phyloP scores from a whole-genome alignment of 176 grass and related monocot species.

The Otatea glauca region DNA sequence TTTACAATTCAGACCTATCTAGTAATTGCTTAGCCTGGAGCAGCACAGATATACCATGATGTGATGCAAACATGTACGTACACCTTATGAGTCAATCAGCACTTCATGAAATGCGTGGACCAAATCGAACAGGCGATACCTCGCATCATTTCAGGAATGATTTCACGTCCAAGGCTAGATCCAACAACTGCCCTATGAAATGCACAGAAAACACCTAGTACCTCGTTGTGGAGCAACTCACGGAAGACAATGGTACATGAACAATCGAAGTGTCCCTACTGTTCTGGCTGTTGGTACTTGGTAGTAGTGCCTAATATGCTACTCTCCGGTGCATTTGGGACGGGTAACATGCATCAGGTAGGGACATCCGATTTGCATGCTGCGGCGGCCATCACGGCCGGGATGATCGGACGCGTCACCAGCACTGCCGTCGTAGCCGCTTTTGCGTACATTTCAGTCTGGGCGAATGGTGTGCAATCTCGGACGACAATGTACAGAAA shows the following conservation, averaged over 20 bases:
- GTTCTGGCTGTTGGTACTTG: conserved; percentile 40
- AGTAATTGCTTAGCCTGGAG: neutral
- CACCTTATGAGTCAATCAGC: neutral
- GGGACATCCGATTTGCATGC: neutral
- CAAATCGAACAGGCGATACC: neutral
- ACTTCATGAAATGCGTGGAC: neutral
- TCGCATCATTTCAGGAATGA: conserved; percentile 30
- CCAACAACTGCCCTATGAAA: conserved; percentile 8
- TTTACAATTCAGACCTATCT: conserved; percentile 2
- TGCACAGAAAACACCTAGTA: neutral
- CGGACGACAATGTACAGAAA: neutral
- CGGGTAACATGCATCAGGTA: neutral
- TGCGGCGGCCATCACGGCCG: conserved; percentile 33
- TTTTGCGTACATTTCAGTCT: neutral
- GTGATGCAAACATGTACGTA: neutral
- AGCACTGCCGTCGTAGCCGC: neutral
- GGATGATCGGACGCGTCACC: neutral
- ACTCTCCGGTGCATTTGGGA: neutral
- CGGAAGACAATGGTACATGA: neutral
- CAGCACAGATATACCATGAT: neutral
- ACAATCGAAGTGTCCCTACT: neutral
- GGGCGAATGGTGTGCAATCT: neutral
- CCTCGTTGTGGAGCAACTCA: conserved; percentile 6
- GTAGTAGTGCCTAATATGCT: conserved; percentile 34
- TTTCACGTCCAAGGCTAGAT: neutral